Base-by-base conservation (phyloP, 2,329 filamentous ascomycete species). In the Malbranchea cinnamomea region DNA sequence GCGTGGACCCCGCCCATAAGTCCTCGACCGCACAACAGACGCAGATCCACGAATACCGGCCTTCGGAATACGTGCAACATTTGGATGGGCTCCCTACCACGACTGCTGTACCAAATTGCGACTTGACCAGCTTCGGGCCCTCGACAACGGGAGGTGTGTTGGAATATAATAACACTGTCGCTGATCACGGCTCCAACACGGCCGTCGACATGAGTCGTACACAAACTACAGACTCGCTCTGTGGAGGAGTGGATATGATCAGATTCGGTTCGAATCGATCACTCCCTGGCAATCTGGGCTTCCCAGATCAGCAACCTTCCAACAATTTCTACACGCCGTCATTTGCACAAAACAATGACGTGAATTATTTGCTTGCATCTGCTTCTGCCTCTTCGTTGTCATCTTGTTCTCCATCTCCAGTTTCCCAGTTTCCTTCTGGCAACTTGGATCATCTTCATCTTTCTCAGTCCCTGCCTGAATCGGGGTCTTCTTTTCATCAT, bases 191-290 rank as follows among this genome's bases (percentile, higher is more conserved):
- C 25, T 36, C 48, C 36, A 42, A 37, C 15, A 38, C 41, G 19
- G 41, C 46, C 14, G 48, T 53, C 31, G 51, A 59, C 35, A 63
- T 63, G 59, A 56, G 48, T 38, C 52, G 59, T 38, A 60, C 51
- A 38, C 48, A 49, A 24, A 63, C 59, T 18, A 54, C 57, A 38
- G 59, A 63, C 38, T 54, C 56, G 19, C 40, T 63, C 27, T 56
- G 55, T 35, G 53, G 54, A 36, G 50, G 50, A 28, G 44, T 62
- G 38, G 48, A 48, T 37, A 60, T 58, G 54, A 54, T 62, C 45
- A 49, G 56, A 37, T 54, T 62, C 40, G 50, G 57, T 39, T 59
- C 55, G 13, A 48, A 48, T 22, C 47, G 46, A 34, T 47, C 54
- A 33, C 47, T 40, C 39, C 42, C 37, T 37, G 36, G 34, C 21